phyloP scores from a whole-genome alignment of 805 yeast species.

The Yamadazyma sp. region DNA sequence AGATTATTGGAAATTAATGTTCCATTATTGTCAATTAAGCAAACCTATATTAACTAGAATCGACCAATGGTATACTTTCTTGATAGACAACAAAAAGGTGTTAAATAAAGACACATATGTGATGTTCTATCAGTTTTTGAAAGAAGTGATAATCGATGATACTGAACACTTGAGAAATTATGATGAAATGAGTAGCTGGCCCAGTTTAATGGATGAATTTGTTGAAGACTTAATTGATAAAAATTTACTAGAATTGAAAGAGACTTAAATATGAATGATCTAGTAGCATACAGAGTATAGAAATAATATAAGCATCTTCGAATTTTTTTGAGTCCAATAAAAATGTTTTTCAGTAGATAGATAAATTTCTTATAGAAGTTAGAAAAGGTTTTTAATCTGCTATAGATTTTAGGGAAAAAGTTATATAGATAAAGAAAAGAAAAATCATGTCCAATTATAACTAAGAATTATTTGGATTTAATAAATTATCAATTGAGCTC shows the following conservation, averaged over 20 bases:
- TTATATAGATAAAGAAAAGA: too few relatives aligned
- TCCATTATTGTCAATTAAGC: slow-evolving; percentile 25
- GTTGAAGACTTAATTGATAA: slow-evolving; percentile 46
- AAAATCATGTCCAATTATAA: too few relatives aligned
- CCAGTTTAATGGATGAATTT: slow-evolving; percentile 79
- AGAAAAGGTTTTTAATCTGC: too few relatives aligned
- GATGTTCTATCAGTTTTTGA: slow-evolving; percentile 70
- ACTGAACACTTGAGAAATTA: slow-evolving; percentile 51
- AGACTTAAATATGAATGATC: too few relatives aligned
- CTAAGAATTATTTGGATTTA: too few relatives aligned
- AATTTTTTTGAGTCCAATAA: too few relatives aligned
- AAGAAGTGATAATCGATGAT: slow-evolving; percentile 46
- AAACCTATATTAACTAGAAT: slow-evolving; percentile 26
- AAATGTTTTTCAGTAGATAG: too few relatives aligned
- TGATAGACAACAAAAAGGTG: slow-evolving; percentile 42
- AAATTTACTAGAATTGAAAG: too few relatives aligned
- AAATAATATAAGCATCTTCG: too few relatives aligned
- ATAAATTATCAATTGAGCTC: slow-evolving; percentile 39
- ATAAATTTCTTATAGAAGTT: too few relatives aligned
- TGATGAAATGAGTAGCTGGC: slow-evolving; percentile 90
- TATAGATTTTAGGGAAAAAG: too few relatives aligned
- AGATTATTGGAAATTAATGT: slow-evolving; percentile 74
- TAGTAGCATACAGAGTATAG: too few relatives aligned
- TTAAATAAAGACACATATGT: slow-evolving; percentile 80
- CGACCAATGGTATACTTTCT: slow-evolving; percentile 59